phyloP scores from a whole-genome alignment of 2,329 filamentous ascomycete genomes.

The Scedosporium aurantiacum region DNA sequence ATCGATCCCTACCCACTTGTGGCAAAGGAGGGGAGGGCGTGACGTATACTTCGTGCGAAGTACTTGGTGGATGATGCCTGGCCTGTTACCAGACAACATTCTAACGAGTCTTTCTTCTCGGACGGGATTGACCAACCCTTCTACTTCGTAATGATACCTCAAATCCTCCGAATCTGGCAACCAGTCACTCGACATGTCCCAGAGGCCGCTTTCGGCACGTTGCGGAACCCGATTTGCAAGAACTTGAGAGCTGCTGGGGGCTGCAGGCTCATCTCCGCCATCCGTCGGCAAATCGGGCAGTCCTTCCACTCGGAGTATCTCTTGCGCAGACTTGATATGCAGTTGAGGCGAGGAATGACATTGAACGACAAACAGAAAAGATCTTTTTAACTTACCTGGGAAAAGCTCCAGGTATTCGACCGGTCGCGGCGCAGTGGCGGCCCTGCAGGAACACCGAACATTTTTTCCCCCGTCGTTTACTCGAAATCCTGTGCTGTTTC shows the following conservation, averaged over 20 bases:
- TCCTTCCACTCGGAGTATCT: neutral
- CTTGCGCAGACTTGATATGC: neutral
- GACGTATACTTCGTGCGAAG: neutral
- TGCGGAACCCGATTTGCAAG: neutral
- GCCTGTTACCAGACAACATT: neutral
- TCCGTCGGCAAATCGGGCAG: neutral
- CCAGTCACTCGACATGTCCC: neutral
- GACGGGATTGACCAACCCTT: neutral
- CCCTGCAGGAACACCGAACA: constrained; percentile 25
- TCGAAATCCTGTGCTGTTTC: neutral
- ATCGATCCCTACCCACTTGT: neutral
- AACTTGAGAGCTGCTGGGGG: neutral
- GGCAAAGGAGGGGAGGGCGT: neutral
- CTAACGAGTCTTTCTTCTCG: neutral
- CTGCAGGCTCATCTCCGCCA: neutral
- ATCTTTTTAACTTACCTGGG: constrained; percentile 24
- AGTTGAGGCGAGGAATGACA: neutral
- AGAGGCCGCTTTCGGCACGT: neutral
- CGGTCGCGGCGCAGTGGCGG: constrained; percentile 20
- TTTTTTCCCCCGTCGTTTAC: constrained; percentile 7
- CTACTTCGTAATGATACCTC: neutral
- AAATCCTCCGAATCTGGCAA: neutral
- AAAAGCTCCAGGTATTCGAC: constrained; percentile 30
- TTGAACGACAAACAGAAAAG: neutral
- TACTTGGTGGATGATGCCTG: neutral